These are phyloP conservation scores for Senna tora DNA, from an alignment of 306 rosid genomes.

Conservation along the genomic window DNA sequence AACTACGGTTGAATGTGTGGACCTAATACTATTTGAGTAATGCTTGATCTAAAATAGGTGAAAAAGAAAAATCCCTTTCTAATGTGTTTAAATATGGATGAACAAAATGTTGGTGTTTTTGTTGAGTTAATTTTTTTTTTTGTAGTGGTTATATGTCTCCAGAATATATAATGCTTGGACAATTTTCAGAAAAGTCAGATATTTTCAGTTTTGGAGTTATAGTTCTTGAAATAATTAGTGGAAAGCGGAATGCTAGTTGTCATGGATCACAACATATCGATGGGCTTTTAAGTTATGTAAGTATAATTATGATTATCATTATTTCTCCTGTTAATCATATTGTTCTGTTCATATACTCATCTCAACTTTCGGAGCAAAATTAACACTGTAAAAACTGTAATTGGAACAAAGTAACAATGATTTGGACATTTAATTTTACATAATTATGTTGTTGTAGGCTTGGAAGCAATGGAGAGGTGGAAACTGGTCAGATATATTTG, in stretches of 20 bases:
- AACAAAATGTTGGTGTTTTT: too few relatives aligned
- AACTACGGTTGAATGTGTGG: background rate
- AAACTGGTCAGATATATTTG: conserved; percentile 37
- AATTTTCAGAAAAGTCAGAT: background rate
- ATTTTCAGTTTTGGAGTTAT: conserved; percentile 30
- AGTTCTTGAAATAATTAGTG: conserved; percentile 24
- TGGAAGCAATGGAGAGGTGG: conserved; percentile 47
- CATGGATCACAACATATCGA: background rate
- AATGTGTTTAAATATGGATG: too few relatives aligned
- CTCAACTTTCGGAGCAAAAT: too few relatives aligned
- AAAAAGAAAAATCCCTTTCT: too few relatives aligned
- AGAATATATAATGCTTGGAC: conserved; percentile 14
- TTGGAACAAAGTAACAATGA: too few relatives aligned
- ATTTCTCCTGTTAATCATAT: background rate
- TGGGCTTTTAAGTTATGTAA: conserved; percentile 27
- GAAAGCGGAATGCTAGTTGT: conserved; percentile 11
- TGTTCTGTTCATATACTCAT: too few relatives aligned
- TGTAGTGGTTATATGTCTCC: conserved; percentile 17
- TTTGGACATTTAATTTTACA: background rate
- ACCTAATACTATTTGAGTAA: background rate
- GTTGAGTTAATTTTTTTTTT: background rate
- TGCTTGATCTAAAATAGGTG: too few relatives aligned
- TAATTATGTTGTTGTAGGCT: conserved; percentile 33
- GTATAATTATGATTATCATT: too few relatives aligned
- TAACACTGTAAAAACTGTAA: background rate